Evolutionary conservation across 176 grass and related monocot species (phyloP).

Genomic region (Aegilops bicornis): DNA sequence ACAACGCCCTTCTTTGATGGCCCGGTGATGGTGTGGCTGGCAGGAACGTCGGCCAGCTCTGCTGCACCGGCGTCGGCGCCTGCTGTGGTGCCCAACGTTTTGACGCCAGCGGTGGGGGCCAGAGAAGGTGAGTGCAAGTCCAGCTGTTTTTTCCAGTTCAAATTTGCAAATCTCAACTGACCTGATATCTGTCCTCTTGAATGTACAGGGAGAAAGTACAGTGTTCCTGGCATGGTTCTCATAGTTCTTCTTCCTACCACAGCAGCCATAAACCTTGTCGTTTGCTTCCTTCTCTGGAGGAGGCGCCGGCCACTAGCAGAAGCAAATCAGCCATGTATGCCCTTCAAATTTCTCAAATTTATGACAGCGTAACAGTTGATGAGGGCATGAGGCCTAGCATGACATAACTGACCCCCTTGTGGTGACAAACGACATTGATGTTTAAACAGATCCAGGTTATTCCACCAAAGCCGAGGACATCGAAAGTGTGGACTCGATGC

Average conservation of each 20-base stretch:
- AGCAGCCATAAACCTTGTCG: neutral
- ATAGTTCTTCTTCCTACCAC: neutral
- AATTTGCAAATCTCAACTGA: neutral
- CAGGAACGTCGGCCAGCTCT: neutral
- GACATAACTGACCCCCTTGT: neutral
- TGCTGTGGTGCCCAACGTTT: neutral
- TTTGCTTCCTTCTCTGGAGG: conserved; percentile 26
- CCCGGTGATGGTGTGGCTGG: neutral
- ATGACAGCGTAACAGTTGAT: neutral
- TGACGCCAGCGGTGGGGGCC: neutral
- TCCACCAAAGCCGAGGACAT: neutral
- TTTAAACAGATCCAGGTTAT: neutral
- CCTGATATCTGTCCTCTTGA: neutral
- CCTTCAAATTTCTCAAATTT: neutral
- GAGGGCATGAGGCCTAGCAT: neutral
- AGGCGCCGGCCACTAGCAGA: neutral
- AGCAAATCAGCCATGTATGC: neutral
- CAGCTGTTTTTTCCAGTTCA: neutral
- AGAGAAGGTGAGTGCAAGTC: conserved; percentile 11
- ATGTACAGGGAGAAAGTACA: conserved; percentile 24
- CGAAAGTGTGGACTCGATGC: conserved; percentile 18
- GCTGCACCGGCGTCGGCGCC: neutral
- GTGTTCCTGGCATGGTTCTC: neutral
- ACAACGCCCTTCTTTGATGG: conserved; percentile 21
- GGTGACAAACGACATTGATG: neutral